Evolutionary conservation across 2,329 filamentous ascomycete genomes (phyloP).

Genomic region (Raffaelea deltoideospora): DNA sequence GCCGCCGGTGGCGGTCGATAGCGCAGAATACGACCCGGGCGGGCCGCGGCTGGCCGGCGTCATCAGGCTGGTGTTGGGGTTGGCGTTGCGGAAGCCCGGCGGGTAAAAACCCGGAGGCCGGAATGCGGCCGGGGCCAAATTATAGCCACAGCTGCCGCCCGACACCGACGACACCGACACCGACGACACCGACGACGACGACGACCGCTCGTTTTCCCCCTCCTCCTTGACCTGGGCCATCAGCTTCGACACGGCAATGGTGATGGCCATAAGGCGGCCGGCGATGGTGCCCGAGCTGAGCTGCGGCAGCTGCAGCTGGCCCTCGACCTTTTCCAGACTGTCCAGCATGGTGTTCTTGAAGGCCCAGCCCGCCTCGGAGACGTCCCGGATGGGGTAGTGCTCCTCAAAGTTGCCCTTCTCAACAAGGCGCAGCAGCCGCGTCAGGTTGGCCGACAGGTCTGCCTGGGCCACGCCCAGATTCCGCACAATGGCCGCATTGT

Average conservation of each 20-base stretch:
- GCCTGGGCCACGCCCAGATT: conserved; percentile 3
- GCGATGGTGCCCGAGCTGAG: conserved; percentile 2
- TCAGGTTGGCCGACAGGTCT: not conserved
- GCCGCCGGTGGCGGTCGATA: too few species aligned
- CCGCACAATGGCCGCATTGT: conserved; percentile 5
- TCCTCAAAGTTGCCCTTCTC: not conserved
- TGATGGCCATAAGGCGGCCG: conserved; percentile 5
- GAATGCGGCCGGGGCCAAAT: too few species aligned
- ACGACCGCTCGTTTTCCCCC: not conserved
- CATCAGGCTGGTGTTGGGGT: too few species aligned
- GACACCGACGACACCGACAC: not conserved
- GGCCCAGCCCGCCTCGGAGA: conserved; percentile 4
- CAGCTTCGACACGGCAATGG: conserved; percentile 2
- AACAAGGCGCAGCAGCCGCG: conserved; percentile 5
- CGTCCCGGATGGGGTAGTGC: not conserved
- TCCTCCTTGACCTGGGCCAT: not conserved
- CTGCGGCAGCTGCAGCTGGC: not conserved
- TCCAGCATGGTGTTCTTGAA: conserved; percentile 7
- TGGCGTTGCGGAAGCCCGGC: too few species aligned
- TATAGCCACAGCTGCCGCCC: too few species aligned
- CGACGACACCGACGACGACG: not conserved
- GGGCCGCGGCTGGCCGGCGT: too few species aligned
- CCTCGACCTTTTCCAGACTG: conserved; percentile 6
- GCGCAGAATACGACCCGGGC: too few species aligned
- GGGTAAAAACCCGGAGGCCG: too few species aligned